Evolutionary conservation across 345 rosid species (phyloP), one percentile per base, ranked within the genome.

Genomic region (Arabis hirsuta): DNA sequence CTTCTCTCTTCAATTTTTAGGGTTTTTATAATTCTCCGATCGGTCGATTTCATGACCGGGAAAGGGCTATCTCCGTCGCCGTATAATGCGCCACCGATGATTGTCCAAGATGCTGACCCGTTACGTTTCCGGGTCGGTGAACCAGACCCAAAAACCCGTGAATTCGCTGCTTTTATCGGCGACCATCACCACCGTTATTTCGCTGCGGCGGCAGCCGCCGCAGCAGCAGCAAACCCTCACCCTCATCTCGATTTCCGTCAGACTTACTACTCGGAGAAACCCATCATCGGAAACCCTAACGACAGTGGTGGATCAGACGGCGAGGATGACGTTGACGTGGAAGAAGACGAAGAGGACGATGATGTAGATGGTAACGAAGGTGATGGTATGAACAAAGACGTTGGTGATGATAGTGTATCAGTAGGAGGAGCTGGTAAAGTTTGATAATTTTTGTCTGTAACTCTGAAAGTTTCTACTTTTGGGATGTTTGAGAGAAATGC

Each of bases 251-350:
- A 77, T 27, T 77, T 77, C 41, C 80, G 58, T 2, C 77, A 66
- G 19, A 71, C 54, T 66, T 58, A 36, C 12, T 77, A 72, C 77
- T 26, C 76, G 26, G 81, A 77, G 70, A 77, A 65, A 69, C 67
- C 79, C 16, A 10, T 76, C 13, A 20, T 7, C 31, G 65, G 60
- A 46, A 61, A 77, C 43, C 65, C 65, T 31, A 38, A 59, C 9
- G 81, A 77, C 16, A 77, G 81, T 41, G 81, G 81, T 53, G 81
- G 73, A 59, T 77, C 77, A 11, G 80, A 77, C n/a, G 80, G 64
- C 1, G 77, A 66, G 16, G 77, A 71, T 41, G 75, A 63, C 5
- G 72, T 26, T 44, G 79, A 76, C 4, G 76, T 19, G 4, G 81
- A 71, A 32, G 76, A 76, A 29, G 81, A 71, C 11, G 76, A 76